Evolutionary conservation across 1,139 yeast species (phyloP).

Genomic region (Hyphopichia pseudoburtonii): DNA sequence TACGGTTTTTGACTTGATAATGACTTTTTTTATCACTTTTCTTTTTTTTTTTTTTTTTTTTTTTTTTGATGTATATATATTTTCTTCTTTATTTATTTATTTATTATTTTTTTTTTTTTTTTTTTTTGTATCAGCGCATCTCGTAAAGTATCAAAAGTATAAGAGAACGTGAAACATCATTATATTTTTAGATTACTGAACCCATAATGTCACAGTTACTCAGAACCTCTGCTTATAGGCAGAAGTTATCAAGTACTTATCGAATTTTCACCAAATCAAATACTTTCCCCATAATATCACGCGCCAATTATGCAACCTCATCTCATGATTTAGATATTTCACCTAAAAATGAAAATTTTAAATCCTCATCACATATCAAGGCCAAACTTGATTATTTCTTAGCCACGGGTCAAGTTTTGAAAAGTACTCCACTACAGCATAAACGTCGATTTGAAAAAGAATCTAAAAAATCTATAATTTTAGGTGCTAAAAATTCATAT

Average conservation of each 20-base stretch:
- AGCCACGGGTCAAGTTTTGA: conserved; percentile 27
- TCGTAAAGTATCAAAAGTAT: no score
- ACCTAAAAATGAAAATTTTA: background rate
- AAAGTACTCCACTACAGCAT: conserved; percentile 13
- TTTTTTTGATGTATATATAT: background rate
- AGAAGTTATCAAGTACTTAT: no score
- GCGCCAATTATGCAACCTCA: background rate
- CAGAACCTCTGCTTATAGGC: no score
- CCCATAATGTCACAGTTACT: no score
- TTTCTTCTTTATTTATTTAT: no score
- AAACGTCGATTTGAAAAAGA: background rate
- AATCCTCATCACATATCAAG: conserved; percentile 18
- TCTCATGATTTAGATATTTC: background rate
- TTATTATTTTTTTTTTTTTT: no score
- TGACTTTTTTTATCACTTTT: no score
- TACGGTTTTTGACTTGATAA: no score
- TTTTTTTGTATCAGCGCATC: no score
- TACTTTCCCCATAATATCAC: background rate
- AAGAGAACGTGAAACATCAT: no score
- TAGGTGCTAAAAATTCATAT: conserved; percentile 5
- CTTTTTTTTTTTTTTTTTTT: background rate
- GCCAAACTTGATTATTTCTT: conserved; percentile 27
- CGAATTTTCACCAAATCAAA: no score
- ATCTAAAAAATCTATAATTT: background rate
- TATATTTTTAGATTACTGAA: no score